phyloP scores from a whole-genome alignment of 352 stramenopile genomes.

The Phytophthora kernoviae region DNA sequence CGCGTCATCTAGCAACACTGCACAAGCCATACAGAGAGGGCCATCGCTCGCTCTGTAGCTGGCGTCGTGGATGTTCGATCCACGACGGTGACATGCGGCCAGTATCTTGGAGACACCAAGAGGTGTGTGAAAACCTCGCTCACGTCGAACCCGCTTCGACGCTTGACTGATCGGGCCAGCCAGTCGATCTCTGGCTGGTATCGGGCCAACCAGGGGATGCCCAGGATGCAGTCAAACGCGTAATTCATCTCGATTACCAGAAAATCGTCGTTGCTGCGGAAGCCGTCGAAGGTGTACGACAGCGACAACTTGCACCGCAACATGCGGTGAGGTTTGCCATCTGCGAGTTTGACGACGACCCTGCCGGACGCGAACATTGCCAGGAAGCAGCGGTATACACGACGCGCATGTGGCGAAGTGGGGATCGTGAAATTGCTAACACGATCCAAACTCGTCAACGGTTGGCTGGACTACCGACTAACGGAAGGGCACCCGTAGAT shows the following conservation, averaged over 20 bases:
- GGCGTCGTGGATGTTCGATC: not conserved
- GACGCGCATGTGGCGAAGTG: too few relatives aligned
- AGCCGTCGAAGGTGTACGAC: constrained; percentile 2
- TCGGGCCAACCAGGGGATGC: too few relatives aligned
- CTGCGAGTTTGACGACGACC: constrained; percentile 16
- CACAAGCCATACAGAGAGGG: constrained; percentile 2
- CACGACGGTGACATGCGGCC: constrained; percentile 7
- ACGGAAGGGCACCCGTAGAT: too few relatives aligned
- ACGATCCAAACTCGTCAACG: too few relatives aligned
- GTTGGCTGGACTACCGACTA: too few relatives aligned
- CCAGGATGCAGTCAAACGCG: too few relatives aligned
- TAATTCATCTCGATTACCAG: constrained; percentile 17
- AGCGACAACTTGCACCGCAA: constrained; percentile 1
- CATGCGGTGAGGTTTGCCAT: constrained; percentile 11
- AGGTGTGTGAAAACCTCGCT: constrained; percentile 20
- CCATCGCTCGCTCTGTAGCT: constrained; percentile 5
- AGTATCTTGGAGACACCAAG: constrained; percentile 10
- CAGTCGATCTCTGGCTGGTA: too few relatives aligned
- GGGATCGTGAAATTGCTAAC: too few relatives aligned
- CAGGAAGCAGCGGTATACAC: constrained; percentile 9
- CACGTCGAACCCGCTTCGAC: constrained; percentile 9
- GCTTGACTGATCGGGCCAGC: constrained; percentile 14
- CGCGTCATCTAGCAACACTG: not conserved
- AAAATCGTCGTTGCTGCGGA: constrained; percentile 13
- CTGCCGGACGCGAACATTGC: constrained; percentile 1